Conservation (phyloP, 441 rosid species). For the Sinapis alba region DNA sequence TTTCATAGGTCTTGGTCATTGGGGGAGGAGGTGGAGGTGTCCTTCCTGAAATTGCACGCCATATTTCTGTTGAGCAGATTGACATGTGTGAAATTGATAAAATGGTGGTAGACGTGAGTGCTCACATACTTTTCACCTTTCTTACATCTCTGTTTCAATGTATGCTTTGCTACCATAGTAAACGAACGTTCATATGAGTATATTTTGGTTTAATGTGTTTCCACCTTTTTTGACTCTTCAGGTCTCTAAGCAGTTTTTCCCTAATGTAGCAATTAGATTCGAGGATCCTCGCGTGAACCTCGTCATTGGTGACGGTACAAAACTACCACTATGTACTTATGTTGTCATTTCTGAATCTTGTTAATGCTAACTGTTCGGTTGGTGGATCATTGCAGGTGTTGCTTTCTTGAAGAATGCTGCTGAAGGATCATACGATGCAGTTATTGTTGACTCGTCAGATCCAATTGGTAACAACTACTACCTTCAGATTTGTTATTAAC, state of each 20-base stretch:
- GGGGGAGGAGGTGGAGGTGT: constrained; percentile 95
- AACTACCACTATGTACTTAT: not conserved
- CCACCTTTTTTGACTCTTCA: constrained; percentile 32
- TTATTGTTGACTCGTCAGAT: constrained; percentile 92
- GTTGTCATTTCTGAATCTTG: not conserved
- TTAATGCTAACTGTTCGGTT: not conserved
- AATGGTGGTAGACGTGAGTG: constrained; percentile 70
- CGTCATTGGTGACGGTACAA: constrained; percentile 62
- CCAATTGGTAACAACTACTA: constrained; percentile 55
- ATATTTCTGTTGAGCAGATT: constrained; percentile 61
- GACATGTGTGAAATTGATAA: constrained; percentile 79
- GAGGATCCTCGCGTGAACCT: constrained; percentile 69
- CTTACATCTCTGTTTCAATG: not conserved
- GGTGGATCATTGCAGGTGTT: constrained; percentile 54
- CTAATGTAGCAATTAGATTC: constrained; percentile 69
- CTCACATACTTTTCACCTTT: not conserved
- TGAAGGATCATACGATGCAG: constrained; percentile 84
- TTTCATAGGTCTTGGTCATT: constrained; percentile 61
- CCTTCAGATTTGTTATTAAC: not conserved
- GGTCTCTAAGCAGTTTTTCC: constrained; percentile 74
- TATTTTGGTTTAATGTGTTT: not conserved
- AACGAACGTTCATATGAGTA: not conserved
- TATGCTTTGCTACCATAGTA: not conserved
- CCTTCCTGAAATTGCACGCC: constrained; percentile 71
- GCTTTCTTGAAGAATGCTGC: constrained; percentile 77